Evolutionary conservation across 2,329 filamentous ascomycete genomes (phyloP), one percentile per base, ranked within the genome.

Genomic region (Paecilomyces sp.): DNA sequence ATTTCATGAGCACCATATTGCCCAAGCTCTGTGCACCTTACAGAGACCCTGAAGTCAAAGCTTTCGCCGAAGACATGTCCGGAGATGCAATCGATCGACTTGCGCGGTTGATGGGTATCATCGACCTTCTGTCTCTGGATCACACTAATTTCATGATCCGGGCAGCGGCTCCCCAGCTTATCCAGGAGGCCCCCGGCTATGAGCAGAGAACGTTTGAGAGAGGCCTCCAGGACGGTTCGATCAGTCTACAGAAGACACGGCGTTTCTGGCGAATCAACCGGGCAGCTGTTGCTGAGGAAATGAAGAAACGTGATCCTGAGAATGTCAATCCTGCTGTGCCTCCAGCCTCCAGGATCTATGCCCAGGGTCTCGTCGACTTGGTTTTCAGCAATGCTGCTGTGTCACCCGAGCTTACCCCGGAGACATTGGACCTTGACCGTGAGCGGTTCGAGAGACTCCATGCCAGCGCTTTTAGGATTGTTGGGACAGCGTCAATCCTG

Each of bases 121-220:
- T 88, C 57, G 85, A 88, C 63, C 74, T 85, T 34, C 75, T 88
- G 24, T 85, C 81, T 9, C 74, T 88, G 31, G 85, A 88, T 67
- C 85, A 88, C 66, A 84, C 84, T 6, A 88, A 88, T 68, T 88
- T 86, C 71, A 81, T 87, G 69, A 78, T 88, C 56, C 83, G 83
- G 72, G 78, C 83, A 36, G 82, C 82, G 8, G 83, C 84, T 1
- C 84, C 85, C 1, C 82, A 81, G 8, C 77, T 88, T 47, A 82
- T 87, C 60, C 80, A 84, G 63, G 84, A 86, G 65, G 83, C 83
- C 5, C 77, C 83, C 2, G 83, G 82, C 1, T 88, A 88, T 68
- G 85, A 88, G 66, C 78, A 83, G 61, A 79, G 83, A 30, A 78
- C 80, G 34, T 88, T 88, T 64, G 78, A 80, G 7, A 76, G 79